Base-by-base conservation (phyloP, 1,139 yeast species). In the Pichia sp. region DNA sequence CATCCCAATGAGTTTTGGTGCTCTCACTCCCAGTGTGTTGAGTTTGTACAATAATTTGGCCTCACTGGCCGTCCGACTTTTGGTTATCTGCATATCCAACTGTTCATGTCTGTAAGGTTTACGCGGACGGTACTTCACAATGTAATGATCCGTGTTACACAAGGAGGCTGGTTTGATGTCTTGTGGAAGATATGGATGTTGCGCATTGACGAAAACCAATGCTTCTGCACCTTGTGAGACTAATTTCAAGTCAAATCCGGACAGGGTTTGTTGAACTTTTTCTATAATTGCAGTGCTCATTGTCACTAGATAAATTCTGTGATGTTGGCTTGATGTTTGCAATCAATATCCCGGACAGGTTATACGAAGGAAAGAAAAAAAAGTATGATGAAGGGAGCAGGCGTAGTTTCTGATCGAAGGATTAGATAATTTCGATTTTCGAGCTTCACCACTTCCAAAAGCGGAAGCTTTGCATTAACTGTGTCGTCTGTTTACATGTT, bases 181-280 rank as follows among this genome's bases (percentile, higher is more conserved):
- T 2, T 42, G 12, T 14, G 69, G 64, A 23, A 69, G 53, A 53
- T 80, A 87, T 13, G 96, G 96, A 56, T 86, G 96, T 3, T 58
- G 56, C 0, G 56, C 40, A 0, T 93, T 72, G 22, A 66, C 60
- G 56, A 82, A 85, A 2, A 87, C 91, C 17, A 85, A 67, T 0
- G 96, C 96, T 54, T 88, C 97, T 1, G 97, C 96, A n/a, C 97
- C 97, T 55, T 88, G 97, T 0, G 95, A 83, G 3, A 85, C 64
- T 29, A 77, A 66, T 3, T 58, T 52, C 11, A 79, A 49, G 4
- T 76, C 72, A 23, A 77, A 60, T 35, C 69, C 62, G 2, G 71
- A 66, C 34, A 79, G 49, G 38, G 66, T 59, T 6, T 48, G 37
- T 41, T 67, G 58, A 3, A 77, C 77, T 34, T 59, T 55, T 9